Conservation (phyloP, 495 filamentous ascomycete genomes). For the Collariella sp. region DNA sequence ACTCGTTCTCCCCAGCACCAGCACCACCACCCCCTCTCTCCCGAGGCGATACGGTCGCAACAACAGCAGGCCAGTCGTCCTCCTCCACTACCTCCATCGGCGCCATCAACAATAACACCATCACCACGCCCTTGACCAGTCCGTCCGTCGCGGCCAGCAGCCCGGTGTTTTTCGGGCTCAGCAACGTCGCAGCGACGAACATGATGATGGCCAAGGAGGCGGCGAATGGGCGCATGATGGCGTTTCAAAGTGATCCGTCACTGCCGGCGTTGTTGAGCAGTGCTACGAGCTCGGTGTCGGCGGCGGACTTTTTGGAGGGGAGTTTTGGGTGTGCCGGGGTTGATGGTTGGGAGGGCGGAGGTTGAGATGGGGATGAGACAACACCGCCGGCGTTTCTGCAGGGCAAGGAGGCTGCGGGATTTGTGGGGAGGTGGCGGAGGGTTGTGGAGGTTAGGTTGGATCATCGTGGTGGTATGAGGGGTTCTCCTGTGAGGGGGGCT, state of each 20-base stretch:
- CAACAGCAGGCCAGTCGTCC: constrained; percentile 36
- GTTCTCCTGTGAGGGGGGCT: too few species aligned
- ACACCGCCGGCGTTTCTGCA: constrained; percentile 42
- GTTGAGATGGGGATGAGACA: constrained; percentile 45
- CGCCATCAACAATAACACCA: too few species aligned
- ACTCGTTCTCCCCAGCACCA: too few species aligned
- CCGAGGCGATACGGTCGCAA: constrained; percentile 31
- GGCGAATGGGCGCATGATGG: constrained; percentile 49
- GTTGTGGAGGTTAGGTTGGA: too few species aligned
- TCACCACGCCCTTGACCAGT: constrained; percentile 39
- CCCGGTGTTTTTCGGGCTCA: constrained; percentile 48
- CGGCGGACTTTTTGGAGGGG: constrained; percentile 46
- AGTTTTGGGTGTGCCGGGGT: constrained; percentile 45
- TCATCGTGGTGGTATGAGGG: too few species aligned
- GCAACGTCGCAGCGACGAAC: too few species aligned
- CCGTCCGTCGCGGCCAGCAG: constrained; percentile 46
- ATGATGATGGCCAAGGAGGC: constrained; percentile 45
- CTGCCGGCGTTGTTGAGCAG: constrained; percentile 68
- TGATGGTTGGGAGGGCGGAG: constrained; percentile 28
- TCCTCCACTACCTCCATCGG: constrained; percentile 41
- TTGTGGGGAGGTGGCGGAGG: too few species aligned
- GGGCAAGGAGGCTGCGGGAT: constrained; percentile 40
- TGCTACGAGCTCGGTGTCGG: constrained; percentile 75
- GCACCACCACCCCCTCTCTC: constrained; percentile 22
- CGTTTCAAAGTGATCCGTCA: constrained; percentile 64